A percentile compares a stretch with the other conserved stretches of the same genome.
Evolutionary conservation across 1,284 basidiomycete species (phyloP).

Genomic region (Vanrija sp.): DNA sequence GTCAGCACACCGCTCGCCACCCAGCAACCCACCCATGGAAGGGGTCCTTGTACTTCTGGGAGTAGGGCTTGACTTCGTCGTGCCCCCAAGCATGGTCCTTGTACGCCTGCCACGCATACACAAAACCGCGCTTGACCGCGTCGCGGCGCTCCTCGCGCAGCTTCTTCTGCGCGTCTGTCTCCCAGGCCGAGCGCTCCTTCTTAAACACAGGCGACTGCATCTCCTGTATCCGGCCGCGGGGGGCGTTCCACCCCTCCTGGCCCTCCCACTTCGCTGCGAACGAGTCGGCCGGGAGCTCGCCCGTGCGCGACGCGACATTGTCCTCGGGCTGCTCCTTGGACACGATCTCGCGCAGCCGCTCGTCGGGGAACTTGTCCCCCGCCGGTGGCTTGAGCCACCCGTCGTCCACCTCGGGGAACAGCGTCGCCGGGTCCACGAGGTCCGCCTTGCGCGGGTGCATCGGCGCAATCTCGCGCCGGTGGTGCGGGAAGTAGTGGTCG

Average conservation of each 20-base stretch:
- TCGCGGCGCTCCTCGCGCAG: slow-evolving; percentile 34
- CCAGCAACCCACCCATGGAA: slow-evolving; percentile 42
- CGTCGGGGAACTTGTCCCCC: slow-evolving; percentile 24
- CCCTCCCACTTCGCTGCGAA: slow-evolving; percentile 34
- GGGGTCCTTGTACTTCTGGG: slow-evolving; percentile 31
- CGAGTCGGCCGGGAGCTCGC: slow-evolving; percentile 15
- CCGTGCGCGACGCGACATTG: neutral
- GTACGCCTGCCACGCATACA: slow-evolving; percentile 49
- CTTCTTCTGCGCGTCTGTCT: slow-evolving; percentile 24
- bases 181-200: slow-evolving; percentile 20
- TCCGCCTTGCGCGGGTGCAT: slow-evolving; percentile 30
- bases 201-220: slow-evolving; percentile 34
- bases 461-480: slow-evolving; percentile 23
- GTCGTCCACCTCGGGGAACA: slow-evolving; percentile 37
- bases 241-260: slow-evolving; percentile 32
- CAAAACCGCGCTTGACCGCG: slow-evolving; percentile 47
- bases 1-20: neutral
- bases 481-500: slow-evolving; percentile 27
- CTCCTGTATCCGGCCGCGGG: slow-evolving; percentile 18
- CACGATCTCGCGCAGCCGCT: slow-evolving; percentile 27
- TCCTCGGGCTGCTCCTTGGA: slow-evolving; percentile 12
- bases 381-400: slow-evolving; percentile 17
- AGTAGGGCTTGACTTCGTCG: slow-evolving; percentile 47
- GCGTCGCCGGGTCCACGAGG: slow-evolving; percentile 18
- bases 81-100: slow-evolving; percentile 49